Evolutionary conservation across 192 early-diverging fungal species (phyloP), one percentile per base, ranked within the genome.

Genomic region (Gaertneriomyces semiglobifer): DNA sequence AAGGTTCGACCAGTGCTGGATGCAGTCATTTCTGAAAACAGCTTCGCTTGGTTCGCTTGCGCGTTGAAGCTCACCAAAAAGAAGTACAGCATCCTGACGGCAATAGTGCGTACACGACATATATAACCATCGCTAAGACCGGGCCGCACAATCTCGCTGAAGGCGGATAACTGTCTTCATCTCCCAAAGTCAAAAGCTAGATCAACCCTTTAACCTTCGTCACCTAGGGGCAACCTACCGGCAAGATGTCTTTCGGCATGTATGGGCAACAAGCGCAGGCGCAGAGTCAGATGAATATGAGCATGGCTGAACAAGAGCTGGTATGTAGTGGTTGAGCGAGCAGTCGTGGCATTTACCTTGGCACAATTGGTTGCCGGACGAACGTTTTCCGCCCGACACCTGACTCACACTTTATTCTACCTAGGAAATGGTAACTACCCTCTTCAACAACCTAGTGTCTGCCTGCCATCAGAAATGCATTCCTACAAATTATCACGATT

Each of bases 381-480:
- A 52, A n/a, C n/a, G 16, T 18, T 18, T 20, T 52, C n/a, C 4
- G 48, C 39, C 39, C 39, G n/a, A n/a, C n/a, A 16, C n/a, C 14
- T 14, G 33, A 6, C 39, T 57, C 20, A 14, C 4, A 38, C 33
- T 25, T 9, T 57, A 0, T 57, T 14, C 16, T 60, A 12, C 10
- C 45, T 41, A 74, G 73, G 73, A 74, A 61, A 65, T 74, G 68
- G 65, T 70, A 42, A 74, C 68, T 1, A 69, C 63, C 39, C 45
- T 74, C 11, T 74, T 74, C 56, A 71, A 74, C 68, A 74, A 74
- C 68, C 71, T 65, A 65, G 44, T 16, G 10, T 53, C 43, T n/a
- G 75, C 86, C n/a, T 95, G 93, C 81, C 84, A 88, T 73, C 76
- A 84, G 42, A 95, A 95, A 70, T 95, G 93, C 74, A 86, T 95